Base-by-base conservation (phyloP, 2,329 filamentous ascomycete species). In the Penicillium sp. region DNA sequence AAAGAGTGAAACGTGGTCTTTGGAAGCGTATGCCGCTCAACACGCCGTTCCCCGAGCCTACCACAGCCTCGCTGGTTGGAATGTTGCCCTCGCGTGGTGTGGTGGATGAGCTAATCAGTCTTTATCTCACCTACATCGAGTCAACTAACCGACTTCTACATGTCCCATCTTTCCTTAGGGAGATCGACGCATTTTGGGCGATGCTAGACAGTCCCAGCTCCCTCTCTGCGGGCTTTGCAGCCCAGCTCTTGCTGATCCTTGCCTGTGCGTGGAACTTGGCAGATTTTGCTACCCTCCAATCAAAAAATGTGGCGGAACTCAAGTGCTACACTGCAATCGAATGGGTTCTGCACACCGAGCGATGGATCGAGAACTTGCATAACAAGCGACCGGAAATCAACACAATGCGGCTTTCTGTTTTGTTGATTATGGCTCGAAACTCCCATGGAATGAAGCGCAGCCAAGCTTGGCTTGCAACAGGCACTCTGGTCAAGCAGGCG, bases 321-420 rank as follows among this genome's bases (percentile, higher is more conserved):
- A 64, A 60, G 43, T 69, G 67, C 47, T 70, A 67, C 49, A 71
- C 69, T 2, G 72, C 70, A 1, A 50, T 72, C 22, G 88, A 90
- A 64, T 97, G 92, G 70, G 90, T 97, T 55, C 84, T 88, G 46
- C 95, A 97, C 86, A 91, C 92, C 2, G 93, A 97, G 70, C 86
- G 87, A 2, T 88, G 97, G 56, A 80, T 97, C 39, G 90, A 95
- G 66, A 89, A 93, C 67, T 90, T 92, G 1, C 85, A 77, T 43
- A 76, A 80, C 42, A 85, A 84, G 63, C 79, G 82, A 14, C 75
- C 81, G 3, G 79, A 79, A 2, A 70, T 82, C 1, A 69, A 66
- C 2, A 74, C 79, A 53, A 77, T 83, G 39, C 81, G 83, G 32
- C 69, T 83, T 3, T 75, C 79, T 13, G 80, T 81, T 49, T 67